Evolutionary conservation across 1,139 yeast genomes (phyloP).

Genomic region (Lipomyces yarrowii): DNA sequence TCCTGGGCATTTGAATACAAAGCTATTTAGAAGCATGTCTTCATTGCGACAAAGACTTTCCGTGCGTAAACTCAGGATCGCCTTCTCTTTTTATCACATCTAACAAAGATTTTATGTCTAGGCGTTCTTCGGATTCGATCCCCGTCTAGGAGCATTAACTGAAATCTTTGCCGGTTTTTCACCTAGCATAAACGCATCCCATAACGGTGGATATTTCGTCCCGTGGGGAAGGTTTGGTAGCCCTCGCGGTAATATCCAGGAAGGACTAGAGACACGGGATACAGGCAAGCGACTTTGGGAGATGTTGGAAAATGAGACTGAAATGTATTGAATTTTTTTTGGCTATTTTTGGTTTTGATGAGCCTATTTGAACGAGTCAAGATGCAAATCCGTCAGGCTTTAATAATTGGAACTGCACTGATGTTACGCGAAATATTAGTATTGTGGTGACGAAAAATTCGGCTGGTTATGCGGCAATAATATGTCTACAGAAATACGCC

Average conservation of each 20-base stretch:
- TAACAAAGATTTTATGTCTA: background rate
- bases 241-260: slow-evolving; percentile 19
- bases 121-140: slow-evolving; percentile 28
- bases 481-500: background rate
- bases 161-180: slow-evolving; percentile 50
- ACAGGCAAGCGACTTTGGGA: slow-evolving; percentile 39
- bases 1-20: slow-evolving; percentile 53
- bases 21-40: slow-evolving; percentile 43
- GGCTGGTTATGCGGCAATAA: too few species aligned
- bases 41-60: slow-evolving; percentile 19
- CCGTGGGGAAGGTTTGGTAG: slow-evolving; percentile 43
- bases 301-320: slow-evolving; percentile 39
- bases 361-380: background rate
- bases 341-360: background rate
- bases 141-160: slow-evolving; percentile 49
- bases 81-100: background rate
- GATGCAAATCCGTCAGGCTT: background rate
- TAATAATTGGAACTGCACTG: too few species aligned
- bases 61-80: background rate
- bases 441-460: too few species aligned
- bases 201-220: slow-evolving; percentile 41
- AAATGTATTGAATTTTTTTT: slow-evolving; percentile 26
- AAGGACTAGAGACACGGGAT: slow-evolving; percentile 18
- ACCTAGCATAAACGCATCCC: slow-evolving; percentile 42
- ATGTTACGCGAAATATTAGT: too few species aligned